Base-by-base conservation (phyloP, 148 eudicot genomes). In the Salicornia ramosissima region DNA sequence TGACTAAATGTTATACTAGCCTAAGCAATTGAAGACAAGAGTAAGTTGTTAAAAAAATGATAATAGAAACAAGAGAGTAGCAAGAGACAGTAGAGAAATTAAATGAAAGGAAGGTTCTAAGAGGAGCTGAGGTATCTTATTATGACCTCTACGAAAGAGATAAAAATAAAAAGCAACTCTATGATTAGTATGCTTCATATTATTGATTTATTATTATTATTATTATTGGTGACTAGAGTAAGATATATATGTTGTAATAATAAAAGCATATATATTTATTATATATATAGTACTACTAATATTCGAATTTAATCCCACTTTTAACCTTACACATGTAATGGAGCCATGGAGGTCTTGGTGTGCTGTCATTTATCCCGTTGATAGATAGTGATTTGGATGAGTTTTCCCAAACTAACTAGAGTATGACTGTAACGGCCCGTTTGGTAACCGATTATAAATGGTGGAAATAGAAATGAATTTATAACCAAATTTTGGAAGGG, bases 41-140 rank as follows among this genome's bases (percentile, higher is more conserved):
- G 33, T 39, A 15, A 42, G 31, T 43, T 51, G 2, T 29, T 40
- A 69, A 62, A 42, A 42, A 49, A 40, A 22, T 60, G 46, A 16
- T 11, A 74, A 16, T 68, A 59, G 40, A 22, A 42, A 65, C 33
- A 21, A 72, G 21, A 47, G 56, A 56, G 59, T 16, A 34, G 66
- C 45, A 64, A 45, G 65, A 60, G 29, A 28, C 45, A 75, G 19
- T n/a, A n/a, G n/a, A 60, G 71, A 47, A 64, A 30, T 46, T 31
- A 40, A 31, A 39, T 46, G 73, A 75, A 69, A 69, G 68, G 51
- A 73, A 75, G 69, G 21, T 54, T 42, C 56, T 69, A n/a, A n/a
- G n/a, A n/a, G n/a, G n/a, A n/a, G n/a, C 69, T 73, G 73, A 69
- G 68, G 46, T 18, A 69, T 10, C 36, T 62, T 19, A 22, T 50